Conservation (phyloP, 371 early-diverging fungal species). For the Circinella minor region DNA sequence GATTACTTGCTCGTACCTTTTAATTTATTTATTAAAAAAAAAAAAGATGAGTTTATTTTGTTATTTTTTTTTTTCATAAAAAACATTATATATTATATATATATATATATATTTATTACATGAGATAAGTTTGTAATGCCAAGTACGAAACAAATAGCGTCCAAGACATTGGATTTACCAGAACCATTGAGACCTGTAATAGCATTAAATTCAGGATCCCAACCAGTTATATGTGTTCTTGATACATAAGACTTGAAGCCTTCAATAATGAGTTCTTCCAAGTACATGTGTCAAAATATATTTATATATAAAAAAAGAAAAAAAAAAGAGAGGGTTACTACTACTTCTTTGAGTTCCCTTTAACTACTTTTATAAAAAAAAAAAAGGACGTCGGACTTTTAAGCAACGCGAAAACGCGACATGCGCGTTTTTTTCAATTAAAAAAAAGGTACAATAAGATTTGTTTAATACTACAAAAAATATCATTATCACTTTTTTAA, state of each 20-base stretch:
- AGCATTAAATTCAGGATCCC: slow-evolving; percentile 98
- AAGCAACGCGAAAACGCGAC: too few relatives aligned
- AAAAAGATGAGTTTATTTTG: too few relatives aligned
- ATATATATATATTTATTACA: slow-evolving; percentile 46
- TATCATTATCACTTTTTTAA: too few relatives aligned
- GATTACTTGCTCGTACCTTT: slow-evolving; percentile 92
- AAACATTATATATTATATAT: background rate
- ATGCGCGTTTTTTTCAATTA: too few relatives aligned
- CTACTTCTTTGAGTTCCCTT: too few relatives aligned
- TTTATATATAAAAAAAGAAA: background rate
- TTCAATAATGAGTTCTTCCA: slow-evolving; percentile 96
- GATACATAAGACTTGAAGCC: slow-evolving; percentile 98
- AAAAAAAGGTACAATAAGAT: too few relatives aligned
- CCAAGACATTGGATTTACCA: slow-evolving; percentile 99
- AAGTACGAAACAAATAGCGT: slow-evolving; percentile 99
- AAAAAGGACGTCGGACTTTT: too few relatives aligned
- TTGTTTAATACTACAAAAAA: too few relatives aligned
- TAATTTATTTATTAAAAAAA: background rate
- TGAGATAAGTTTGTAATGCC: slow-evolving; percentile 92
- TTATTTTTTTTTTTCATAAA: background rate
- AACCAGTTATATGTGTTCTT: slow-evolving; percentile 93
- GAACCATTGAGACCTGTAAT: slow-evolving; percentile 99
- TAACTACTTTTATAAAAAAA: too few relatives aligned
- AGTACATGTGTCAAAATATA: slow-evolving; percentile 65
- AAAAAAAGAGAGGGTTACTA: background rate